Base-by-base conservation (phyloP, 2,329 filamentous ascomycete species). In the Hymenoscyphus linearis region DNA sequence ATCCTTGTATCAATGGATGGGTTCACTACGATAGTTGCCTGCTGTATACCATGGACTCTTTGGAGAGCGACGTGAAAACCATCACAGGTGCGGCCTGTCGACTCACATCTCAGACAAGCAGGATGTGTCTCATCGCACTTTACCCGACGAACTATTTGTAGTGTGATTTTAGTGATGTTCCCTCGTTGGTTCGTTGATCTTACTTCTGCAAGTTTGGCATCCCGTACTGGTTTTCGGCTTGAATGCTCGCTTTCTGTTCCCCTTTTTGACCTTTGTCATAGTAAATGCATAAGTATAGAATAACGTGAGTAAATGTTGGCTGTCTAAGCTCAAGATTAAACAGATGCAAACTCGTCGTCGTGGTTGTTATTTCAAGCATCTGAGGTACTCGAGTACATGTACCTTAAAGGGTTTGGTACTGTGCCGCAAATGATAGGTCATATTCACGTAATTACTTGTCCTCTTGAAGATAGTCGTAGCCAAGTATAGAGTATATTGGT, bases 31-130 rank as follows among this genome's bases (percentile, higher is more conserved):
- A 68, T 65, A 16, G 57, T 47, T 60, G 22, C 62, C 62, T 54
- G 47, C n/a, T 60, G 66, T 57, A 26, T 57, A 36, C 18, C 10
- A 16, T 60, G 66, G 57, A 26, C 57, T 22, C n/a, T 13, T 47
- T 47, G n/a, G 50, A 59, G 54, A 59, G 55, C 52, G n/a, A 47
- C 53, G 59, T 73, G 69, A 60, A 77, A 77, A 53, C 76, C 76
- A 40, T 76, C 76, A 37, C 76, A 78, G 25, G 65, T 72, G 18
- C 76, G 61, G 22, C 57, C 14, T 25, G 61, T 52, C 31, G 59
- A 61, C 14, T 14, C 56, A 31, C 63, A 65, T 53, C 31, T 56
- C 2, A 55, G 25, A 52, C 62, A 63, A n/a, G 52, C 40, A n/a
- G 62, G 62, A 12, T 52, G 25, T 35, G 18, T 25, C 18, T 63